A percentile compares a stretch with the other conserved stretches of the same genome.
phyloP scores from a whole-genome alignment of 306 rosid genomes.

The Leucaena leucocephala region DNA sequence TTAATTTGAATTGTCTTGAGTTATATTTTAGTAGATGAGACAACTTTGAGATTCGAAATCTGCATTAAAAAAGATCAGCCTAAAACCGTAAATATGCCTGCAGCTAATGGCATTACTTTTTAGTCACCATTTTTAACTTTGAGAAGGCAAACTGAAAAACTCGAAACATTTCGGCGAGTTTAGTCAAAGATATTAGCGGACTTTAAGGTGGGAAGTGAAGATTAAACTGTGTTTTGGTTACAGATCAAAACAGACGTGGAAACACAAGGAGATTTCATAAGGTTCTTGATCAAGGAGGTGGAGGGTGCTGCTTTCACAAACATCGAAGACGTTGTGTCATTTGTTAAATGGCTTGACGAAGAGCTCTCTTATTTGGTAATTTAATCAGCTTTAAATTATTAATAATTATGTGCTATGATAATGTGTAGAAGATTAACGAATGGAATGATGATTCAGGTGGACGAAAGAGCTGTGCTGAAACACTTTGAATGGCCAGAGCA shows the following conservation, averaged over 20 bases:
- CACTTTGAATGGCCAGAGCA: conserved; percentile 99
- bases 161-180: background rate
- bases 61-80: background rate
- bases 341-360: conserved; percentile 98
- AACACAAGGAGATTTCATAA: conserved; percentile 93
- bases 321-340: conserved; percentile 88
- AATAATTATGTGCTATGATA: background rate
- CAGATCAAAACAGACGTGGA: conserved; percentile 98
- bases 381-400: background rate
- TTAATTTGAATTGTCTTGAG: conserved; percentile 43
- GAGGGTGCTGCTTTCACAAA: conserved; percentile 83
- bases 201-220: background rate
- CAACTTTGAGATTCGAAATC: conserved; percentile 52
- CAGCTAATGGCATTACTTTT: conserved; percentile 33
- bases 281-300: conserved; percentile 85
- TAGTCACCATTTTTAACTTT: background rate
- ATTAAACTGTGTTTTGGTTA: background rate
- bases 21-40: conserved; percentile 49
- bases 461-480: conserved; percentile 97
- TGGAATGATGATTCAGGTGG: conserved; percentile 56
- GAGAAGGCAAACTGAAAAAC: conserved; percentile 19
- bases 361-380: conserved; percentile 94
- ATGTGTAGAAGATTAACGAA: background rate
- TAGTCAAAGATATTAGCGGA: conserved; percentile 19
- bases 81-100: conserved; percentile 42